Percentiles rank a stretch among this genome's conserved stretches.
These are phyloP conservation scores for Straminergon stramineum DNA, from an alignment of 225 moss, liverwort and hornwort genomes.

Conservation along the genomic window DNA sequence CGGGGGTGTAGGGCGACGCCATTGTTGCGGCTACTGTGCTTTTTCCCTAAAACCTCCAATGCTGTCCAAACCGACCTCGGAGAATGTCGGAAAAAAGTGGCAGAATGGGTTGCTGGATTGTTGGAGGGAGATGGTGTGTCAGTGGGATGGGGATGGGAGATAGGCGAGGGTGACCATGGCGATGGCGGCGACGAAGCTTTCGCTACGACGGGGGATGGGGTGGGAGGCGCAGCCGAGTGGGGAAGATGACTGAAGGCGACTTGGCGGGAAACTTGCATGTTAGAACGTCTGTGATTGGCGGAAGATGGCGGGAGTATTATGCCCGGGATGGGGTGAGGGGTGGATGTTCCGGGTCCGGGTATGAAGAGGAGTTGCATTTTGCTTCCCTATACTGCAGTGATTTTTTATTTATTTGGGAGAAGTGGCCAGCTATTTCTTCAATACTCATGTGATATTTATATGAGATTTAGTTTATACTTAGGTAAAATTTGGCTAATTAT, in stretches of 20 bases:
- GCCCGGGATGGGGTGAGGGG: not conserved
- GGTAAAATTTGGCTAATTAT: too few relatives aligned
- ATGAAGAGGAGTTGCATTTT: not conserved
- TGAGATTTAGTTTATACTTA: not conserved
- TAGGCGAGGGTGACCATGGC: not conserved
- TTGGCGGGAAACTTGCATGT: slow-evolving; percentile 17
- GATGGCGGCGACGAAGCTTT: slow-evolving; percentile 1
- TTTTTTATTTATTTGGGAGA: not conserved
- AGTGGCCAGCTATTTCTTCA: not conserved
- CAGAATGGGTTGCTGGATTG: not conserved
- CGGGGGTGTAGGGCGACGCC: slow-evolving; percentile 33
- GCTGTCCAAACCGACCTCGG: not conserved
- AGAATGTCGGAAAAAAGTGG: not conserved
- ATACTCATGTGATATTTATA: not conserved
- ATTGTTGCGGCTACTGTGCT: not conserved
- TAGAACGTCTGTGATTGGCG: not conserved
- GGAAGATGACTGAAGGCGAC: not conserved
- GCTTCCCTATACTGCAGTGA: too few relatives aligned
- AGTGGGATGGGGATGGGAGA: not conserved
- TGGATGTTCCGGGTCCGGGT: not conserved
- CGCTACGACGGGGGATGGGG: not conserved
- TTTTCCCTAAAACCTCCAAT: not conserved
- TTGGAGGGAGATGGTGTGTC: not conserved
- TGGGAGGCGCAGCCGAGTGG: not conserved
- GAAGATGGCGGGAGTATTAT: not conserved